Base-by-base conservation (phyloP, 2,329 filamentous ascomycete species). In the Sclerotinia trifoliorum region DNA sequence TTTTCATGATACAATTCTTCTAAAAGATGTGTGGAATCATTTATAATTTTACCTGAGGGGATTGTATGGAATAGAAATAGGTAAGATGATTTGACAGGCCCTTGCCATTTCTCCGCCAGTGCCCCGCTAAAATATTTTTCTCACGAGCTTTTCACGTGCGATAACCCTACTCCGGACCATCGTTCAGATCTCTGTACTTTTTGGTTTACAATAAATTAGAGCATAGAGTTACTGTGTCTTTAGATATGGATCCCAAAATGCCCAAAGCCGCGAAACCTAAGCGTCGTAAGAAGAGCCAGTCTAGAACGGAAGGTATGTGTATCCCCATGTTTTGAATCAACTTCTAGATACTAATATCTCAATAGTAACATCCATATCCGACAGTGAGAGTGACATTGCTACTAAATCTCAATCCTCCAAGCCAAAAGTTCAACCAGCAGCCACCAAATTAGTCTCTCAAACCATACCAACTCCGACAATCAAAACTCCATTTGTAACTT, bases 201-300 rank as follows among this genome's bases (percentile, higher is more conserved):
- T 21, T 39, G 26, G 15, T 13, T 7, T 24, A 39, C 54, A 57
- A 57, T 24, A 57, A 24, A 0, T 8, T 21, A 35, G 52, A 26
- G 19, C 15, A 51, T 51, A 39, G 24, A 2, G 24, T 26, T 42
- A 15, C 32, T 35, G 8, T 39, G 6, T 10, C 5, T 48, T 32
- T 26, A 57, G 57, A 63, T 4, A 69, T 69, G 67, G 65, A 57
- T 42, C 11, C 49, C 29, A 66, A 60, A 17, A 61, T 32, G 24
- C 32, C 51, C 49, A 65, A 57, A 19, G 46, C 56, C 7, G 35
- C n/a, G 17, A 69, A 67, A 24, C 63, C 44, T 6, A 69, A 69
- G 39, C 63, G 67, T 54, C 63, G 55, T 21, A 69, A 69, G 54
- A 69, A 69, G 64, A 67, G 64, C 15, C 54, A 67, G 49, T 67